Evolutionary conservation across 352 stramenopile genomes (phyloP).

Genomic region (Globisporangium cystogenes): DNA sequence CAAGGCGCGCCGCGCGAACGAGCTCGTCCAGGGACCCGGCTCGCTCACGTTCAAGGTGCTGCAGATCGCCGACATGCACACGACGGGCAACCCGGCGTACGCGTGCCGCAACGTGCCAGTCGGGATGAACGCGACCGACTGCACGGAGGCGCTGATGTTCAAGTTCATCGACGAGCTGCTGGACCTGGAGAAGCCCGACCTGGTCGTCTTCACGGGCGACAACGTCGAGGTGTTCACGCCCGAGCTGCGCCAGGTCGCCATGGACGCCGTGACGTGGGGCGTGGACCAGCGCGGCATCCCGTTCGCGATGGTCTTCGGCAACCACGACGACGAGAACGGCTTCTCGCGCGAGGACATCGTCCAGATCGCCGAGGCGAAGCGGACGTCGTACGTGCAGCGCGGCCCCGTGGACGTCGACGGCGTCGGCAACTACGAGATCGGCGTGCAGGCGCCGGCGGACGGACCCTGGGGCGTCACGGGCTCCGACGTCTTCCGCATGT

Average conservation of each 20-base stretch:
- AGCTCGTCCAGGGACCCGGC: not conserved
- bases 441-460: slow-evolving; percentile 28
- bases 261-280: slow-evolving; percentile 26
- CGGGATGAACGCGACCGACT: slow-evolving; percentile 17
- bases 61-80: slow-evolving; percentile 66
- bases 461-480: slow-evolving; percentile 31
- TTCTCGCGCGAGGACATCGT: slow-evolving; percentile 38
- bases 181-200: slow-evolving; percentile 52
- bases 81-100: slow-evolving; percentile 31
- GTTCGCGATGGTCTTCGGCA: slow-evolving; percentile 56
- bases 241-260: slow-evolving; percentile 19
- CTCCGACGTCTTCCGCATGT: slow-evolving; percentile 50
- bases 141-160: slow-evolving; percentile 38
- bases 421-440: slow-evolving; percentile 63
- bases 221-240: slow-evolving; percentile 37
- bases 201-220: slow-evolving; percentile 60
- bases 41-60: slow-evolving; percentile 52
- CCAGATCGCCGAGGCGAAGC: slow-evolving; percentile 22
- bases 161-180: slow-evolving; percentile 52
- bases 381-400: slow-evolving; percentile 40
- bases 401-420: slow-evolving; percentile 39
- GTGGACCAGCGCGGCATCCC: slow-evolving; percentile 41
- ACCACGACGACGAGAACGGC: slow-evolving; percentile 52
- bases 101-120: slow-evolving; percentile 23
- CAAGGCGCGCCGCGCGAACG: no score